phyloP scores from a whole-genome alignment of 768 basidiomycete species.

The Tephrocybe rancida region DNA sequence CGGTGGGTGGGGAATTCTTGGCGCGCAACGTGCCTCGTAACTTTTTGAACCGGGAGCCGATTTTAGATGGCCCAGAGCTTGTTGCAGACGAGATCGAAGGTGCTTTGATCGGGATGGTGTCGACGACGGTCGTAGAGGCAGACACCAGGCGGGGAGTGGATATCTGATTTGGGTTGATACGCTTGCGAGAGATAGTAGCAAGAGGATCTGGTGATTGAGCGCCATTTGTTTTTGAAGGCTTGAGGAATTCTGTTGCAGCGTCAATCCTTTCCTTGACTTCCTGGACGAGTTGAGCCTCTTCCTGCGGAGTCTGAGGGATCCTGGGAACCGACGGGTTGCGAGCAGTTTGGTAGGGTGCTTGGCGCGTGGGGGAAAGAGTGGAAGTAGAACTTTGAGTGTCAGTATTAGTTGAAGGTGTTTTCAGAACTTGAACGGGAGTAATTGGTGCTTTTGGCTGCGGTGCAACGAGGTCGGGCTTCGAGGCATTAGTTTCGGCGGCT shows the following conservation, averaged over 20 bases:
- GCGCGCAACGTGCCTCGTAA: conserved; percentile 69
- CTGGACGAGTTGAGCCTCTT: conserved; percentile 57
- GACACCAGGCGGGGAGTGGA: conserved; percentile 67
- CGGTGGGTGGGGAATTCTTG: conserved; percentile 41
- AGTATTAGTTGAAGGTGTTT: conserved; percentile 9
- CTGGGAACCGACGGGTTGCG: conserved; percentile 46
- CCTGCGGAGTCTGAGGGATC: conserved; percentile 43
- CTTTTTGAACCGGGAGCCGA: conserved; percentile 75
- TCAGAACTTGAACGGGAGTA: conserved; percentile 1
- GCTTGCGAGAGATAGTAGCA: conserved; percentile 52
- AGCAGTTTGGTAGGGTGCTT: conserved; percentile 36
- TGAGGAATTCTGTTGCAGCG: conserved; percentile 64
- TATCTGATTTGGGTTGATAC: conserved; percentile 64
- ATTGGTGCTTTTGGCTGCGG: background rate
- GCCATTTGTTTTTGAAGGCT: conserved; percentile 42
- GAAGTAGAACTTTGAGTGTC: conserved; percentile 26
- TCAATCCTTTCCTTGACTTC: conserved; percentile 72
- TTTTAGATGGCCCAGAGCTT: conserved; percentile 50
- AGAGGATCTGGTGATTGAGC: conserved; percentile 34
- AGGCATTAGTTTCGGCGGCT: conserved; percentile 14
- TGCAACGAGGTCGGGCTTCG: background rate
- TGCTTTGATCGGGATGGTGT: conserved; percentile 53
- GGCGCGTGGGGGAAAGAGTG: conserved; percentile 26
- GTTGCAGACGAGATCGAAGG: conserved; percentile 49
- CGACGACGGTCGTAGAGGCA: conserved; percentile 69